Percentiles rank a stretch among this genome's conserved stretches.
Conservation (phyloP, 768 basidiomycete species). For the Gloeostereum incarnatum region DNA sequence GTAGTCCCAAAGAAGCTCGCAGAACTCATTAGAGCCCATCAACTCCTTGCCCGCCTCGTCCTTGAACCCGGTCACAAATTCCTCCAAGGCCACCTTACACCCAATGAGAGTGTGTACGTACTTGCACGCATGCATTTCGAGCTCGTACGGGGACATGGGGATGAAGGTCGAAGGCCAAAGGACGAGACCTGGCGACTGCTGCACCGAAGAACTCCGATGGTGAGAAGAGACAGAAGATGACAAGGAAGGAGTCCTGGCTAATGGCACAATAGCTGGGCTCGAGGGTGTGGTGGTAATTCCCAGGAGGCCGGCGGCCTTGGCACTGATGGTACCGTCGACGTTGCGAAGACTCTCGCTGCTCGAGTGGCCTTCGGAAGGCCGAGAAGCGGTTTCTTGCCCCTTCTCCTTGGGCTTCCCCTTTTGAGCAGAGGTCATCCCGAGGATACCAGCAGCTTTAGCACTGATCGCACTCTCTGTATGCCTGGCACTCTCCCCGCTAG, state of each 20-base stretch:
- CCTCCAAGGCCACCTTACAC: constrained; percentile 47
- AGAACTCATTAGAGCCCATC: constrained; percentile 25
- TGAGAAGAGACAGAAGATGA: background rate
- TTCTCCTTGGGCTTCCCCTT: constrained; percentile 8
- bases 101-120: constrained; percentile 56
- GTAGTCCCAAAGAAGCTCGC: constrained; percentile 43
- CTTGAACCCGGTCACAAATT: constrained; percentile 29
- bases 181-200: constrained; percentile 57
- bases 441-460: constrained; percentile 25
- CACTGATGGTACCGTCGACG: constrained; percentile 16
- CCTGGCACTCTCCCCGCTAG: constrained; percentile 8
- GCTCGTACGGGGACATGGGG: constrained; percentile 43
- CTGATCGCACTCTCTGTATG: constrained; percentile 16
- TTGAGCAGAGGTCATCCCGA: constrained; percentile 20
- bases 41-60: constrained; percentile 27
- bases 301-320: constrained; percentile 27
- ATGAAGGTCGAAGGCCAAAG: constrained; percentile 53
- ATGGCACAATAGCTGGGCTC: constrained; percentile 3
- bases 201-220: too few relatives aligned
- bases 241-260: too few relatives aligned
- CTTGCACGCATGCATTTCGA: constrained; percentile 73
- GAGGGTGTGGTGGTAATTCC: constrained; percentile 18
- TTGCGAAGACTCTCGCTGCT: constrained; percentile 14
- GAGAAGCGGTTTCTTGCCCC: constrained; percentile 1
- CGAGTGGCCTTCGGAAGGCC: constrained; percentile 7